These are phyloP conservation scores for Paramecium biaurelia DNA, from an alignment of 73 alveolate species.

Conservation along the genomic window DNA sequence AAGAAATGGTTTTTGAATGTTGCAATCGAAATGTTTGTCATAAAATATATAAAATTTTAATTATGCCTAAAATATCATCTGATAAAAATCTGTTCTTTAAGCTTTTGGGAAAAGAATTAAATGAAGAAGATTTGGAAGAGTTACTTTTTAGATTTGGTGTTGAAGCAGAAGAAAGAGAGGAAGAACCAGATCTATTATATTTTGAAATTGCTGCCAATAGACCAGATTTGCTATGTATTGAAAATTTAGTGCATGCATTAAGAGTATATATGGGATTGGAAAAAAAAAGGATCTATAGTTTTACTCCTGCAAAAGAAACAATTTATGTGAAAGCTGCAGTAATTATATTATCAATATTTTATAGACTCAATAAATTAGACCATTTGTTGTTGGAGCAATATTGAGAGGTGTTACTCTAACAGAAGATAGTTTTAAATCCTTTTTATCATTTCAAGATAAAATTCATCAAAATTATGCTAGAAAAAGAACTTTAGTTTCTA, in stretches of 20 bases:
- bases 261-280: constrained; percentile 53
- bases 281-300: background rate
- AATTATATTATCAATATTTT: background rate
- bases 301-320: constrained; percentile 45
- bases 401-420: constrained; percentile 52
- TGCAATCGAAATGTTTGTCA: background rate
- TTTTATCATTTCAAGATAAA: constrained; percentile 94
- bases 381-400: constrained; percentile 63
- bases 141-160: constrained; percentile 52
- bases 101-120: background rate
- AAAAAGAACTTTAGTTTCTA: constrained; percentile 89
- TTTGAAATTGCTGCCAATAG: constrained; percentile 66
- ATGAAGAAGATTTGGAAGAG: constrained; percentile 48
- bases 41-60: background rate
- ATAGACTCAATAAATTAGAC: constrained; percentile 55
- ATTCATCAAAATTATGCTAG: constrained; percentile 98
- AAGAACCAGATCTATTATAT: constrained; percentile 8
- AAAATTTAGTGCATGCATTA: constrained; percentile 43
- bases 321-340: constrained; percentile 57
- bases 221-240: constrained; percentile 63
- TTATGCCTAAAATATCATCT: constrained; percentile 54
- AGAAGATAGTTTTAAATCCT: constrained; percentile 51
- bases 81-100: constrained; percentile 1
- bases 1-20: background rate
- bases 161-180: constrained; percentile 65